A percentile compares a stretch with the other conserved stretches of the same genome.
Conservation (phyloP, 2,329 filamentous ascomycete genomes). For the Colletotrichum ledebouriae region DNA sequence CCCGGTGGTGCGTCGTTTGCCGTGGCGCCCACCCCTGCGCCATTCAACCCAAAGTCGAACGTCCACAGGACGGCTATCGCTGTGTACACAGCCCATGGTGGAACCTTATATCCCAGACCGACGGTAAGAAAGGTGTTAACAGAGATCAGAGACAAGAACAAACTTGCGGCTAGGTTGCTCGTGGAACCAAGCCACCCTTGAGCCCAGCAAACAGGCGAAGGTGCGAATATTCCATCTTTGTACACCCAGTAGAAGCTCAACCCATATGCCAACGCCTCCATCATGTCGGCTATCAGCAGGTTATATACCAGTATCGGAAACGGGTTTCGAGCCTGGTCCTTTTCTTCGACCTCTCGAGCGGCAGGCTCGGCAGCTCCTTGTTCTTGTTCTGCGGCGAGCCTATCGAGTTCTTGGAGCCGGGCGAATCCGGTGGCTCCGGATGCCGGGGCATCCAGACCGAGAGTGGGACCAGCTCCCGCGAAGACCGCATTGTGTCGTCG, state of each 20-base stretch:
- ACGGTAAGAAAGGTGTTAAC: slow-evolving; percentile 69
- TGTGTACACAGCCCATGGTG: slow-evolving; percentile 57
- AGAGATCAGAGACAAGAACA: slow-evolving; percentile 71
- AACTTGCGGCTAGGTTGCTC: slow-evolving; percentile 68
- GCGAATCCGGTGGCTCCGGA: background rate
- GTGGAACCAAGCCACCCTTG: slow-evolving; percentile 71
- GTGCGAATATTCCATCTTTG: slow-evolving; percentile 61
- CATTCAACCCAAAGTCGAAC: slow-evolving; percentile 50
- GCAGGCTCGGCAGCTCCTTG: no score
- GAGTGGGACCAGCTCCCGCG: slow-evolving; percentile 1
- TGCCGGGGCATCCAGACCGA: slow-evolving; percentile 10
- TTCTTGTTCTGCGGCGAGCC: slow-evolving; percentile 3
- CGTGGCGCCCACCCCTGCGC: slow-evolving; percentile 11
- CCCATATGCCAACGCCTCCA: slow-evolving; percentile 68
- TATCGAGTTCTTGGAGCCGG: slow-evolving; percentile 20
- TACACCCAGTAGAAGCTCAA: slow-evolving; percentile 67
- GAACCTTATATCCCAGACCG: slow-evolving; percentile 62
- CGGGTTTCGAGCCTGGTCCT: slow-evolving; percentile 57
- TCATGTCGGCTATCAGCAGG: slow-evolving; percentile 69
- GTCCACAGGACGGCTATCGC: slow-evolving; percentile 61
- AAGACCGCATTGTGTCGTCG: background rate
- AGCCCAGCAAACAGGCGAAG: slow-evolving; percentile 61
- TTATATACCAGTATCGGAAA: slow-evolving; percentile 72
- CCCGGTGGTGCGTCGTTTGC: background rate
- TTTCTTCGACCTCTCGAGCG: background rate